Evolutionary conservation across 139 green algal genomes (phyloP), one percentile per base, ranked within the genome.

Genomic region (Volvox africanus): DNA sequence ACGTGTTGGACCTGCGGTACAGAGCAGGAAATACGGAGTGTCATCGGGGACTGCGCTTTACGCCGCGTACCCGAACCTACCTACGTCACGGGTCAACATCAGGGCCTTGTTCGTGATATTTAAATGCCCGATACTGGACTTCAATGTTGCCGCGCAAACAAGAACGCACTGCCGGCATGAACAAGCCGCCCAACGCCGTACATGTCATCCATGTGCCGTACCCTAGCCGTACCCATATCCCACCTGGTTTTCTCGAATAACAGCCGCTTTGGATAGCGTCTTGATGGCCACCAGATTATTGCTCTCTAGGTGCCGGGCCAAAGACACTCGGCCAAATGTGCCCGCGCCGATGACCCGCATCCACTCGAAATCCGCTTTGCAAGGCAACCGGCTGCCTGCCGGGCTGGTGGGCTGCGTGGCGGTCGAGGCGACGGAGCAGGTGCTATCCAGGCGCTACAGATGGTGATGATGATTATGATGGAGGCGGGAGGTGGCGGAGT

Each of bases 161-260:
- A 55, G 44, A 55, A 55, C 9, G 44, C 44, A 55, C 9, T 5
- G 44, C 44, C 44, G 44, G 9, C 73, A 80, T 80, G 14, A 35
- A 2, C 5, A 6, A 19, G 35, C 17, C 18, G 16, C 12, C 73
- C 32, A 2, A n/a, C n/a, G 73, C 71, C 26, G 44, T 87, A 71
- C 5, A 37, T 55, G 14, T 14, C 22, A 12, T 75, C 22, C 22
- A 26, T 28, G 5, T 55, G 44, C 44, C 44, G 44, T 55, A 55
- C 9, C 44, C 44, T 14, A 14, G 44, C 9, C 65, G 65, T 28
- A 73, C 16, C 2, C 14, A 35, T 76, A 36, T 35, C 92, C 75
- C 82, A 97, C 95, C 93, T 98, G 95, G 69, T 95, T 92, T 69
- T 96, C 96, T 75, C 96, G 95, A 2, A 99, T 92, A 30, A 97